These are phyloP conservation scores for Cyberlindnera maritima DNA, from an alignment of 805 yeast species.

Conservation along the genomic window DNA sequence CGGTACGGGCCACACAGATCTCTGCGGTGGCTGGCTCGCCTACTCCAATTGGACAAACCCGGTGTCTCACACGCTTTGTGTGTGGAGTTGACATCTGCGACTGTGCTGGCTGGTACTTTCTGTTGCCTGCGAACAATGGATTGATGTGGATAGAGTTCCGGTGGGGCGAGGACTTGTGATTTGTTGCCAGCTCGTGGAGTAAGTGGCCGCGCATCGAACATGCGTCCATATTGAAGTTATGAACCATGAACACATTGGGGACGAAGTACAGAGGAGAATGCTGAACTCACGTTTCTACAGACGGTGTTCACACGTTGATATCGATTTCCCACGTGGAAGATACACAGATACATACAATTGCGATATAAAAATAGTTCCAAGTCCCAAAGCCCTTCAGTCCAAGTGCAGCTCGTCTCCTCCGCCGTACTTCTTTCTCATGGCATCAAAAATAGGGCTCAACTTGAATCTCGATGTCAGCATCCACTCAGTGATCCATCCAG, in stretches of 20 bases:
- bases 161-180: too few relatives aligned
- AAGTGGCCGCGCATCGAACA: too few relatives aligned
- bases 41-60: not conserved
- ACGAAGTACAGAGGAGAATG: too few relatives aligned
- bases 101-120: not conserved
- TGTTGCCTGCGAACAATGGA: not conserved
- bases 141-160: too few relatives aligned
- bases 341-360: too few relatives aligned
- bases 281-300: too few relatives aligned
- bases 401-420: constrained; percentile 18
- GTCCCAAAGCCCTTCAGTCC: constrained; percentile 12
- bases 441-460: constrained; percentile 33
- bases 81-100: not conserved
- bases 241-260: too few relatives aligned
- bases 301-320: too few relatives aligned
- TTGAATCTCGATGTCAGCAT: constrained; percentile 40
- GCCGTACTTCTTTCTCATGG: constrained; percentile 23
- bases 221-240: too few relatives aligned
- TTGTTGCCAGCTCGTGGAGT: too few relatives aligned
- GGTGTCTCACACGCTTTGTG: not conserved
- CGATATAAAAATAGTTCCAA: too few relatives aligned
- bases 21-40: not conserved
- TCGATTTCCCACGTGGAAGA: too few relatives aligned
- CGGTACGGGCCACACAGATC: constrained; percentile 1
- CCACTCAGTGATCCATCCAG: constrained; percentile 45